Percentiles rank a stretch among this genome's conserved stretches.
phyloP scores from a whole-genome alignment of 208 protist species.

The Phytomonas sp. region DNA sequence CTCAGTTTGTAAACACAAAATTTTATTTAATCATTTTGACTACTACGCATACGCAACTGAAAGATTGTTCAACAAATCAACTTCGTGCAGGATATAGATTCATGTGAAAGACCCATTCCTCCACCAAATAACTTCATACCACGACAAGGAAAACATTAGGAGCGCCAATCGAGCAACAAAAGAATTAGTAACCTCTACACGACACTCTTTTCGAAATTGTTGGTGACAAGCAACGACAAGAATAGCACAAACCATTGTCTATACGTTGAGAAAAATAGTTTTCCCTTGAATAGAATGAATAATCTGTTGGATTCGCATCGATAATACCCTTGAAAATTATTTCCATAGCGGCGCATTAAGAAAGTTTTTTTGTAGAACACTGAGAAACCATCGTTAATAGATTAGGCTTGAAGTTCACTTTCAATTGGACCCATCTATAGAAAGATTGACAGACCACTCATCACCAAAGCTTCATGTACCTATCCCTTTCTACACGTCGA shows the following conservation, averaged over 20 bases:
- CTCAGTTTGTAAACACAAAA: not conserved
- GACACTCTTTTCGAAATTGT: not conserved
- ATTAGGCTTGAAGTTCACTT: not conserved
- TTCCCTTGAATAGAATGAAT: not conserved
- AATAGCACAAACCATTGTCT: not conserved
- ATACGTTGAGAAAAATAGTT: not conserved
- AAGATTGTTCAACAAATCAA: not conserved
- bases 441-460: not conserved
- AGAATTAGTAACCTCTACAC: not conserved
- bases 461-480: not conserved
- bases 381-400: not conserved
- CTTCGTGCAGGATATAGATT: not conserved
- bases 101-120: not conserved
- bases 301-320: not conserved
- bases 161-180: not conserved
- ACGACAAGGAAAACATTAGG: not conserved
- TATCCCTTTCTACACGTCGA: not conserved
- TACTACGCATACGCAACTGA: not conserved
- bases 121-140: not conserved
- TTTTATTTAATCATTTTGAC: not conserved
- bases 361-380: not conserved
- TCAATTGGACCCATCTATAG: not conserved
- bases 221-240: not conserved
- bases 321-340: not conserved
- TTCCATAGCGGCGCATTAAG: not conserved